Base-by-base conservation (phyloP, 805 yeast genomes). In the Cyberlindnera xylosilytica region DNA sequence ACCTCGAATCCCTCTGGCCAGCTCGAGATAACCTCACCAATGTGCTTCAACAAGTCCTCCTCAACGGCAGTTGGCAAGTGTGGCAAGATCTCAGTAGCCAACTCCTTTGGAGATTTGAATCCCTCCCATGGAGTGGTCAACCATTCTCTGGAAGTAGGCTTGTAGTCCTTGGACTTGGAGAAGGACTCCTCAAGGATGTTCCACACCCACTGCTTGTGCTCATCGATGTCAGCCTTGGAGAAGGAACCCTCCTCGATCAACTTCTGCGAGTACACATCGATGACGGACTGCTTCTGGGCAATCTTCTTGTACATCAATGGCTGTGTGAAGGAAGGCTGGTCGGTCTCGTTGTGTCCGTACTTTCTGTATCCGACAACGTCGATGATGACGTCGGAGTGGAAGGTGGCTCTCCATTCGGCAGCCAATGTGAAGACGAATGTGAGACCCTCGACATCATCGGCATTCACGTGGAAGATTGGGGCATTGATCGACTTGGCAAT, bases 181-280 rank as follows among this genome's bases (percentile, higher is more conserved):
- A 90, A 93, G 11, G 95, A 83, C 58, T 87, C 93, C 71, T 93
- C 98, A 57, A 93, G 81, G 48, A 82, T 72, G 60, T 79, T 78
- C 99, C 99, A 93, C 48, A 93, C 97, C 97, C 98, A 90, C 68
- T 86, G 80, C 73, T 87, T 90, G 74, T 91, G 98, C 73, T 93
- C 98, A 45, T 83, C 87, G 56, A 93, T 80, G 66, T 93, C 99
- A 56, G 83, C 87, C 61, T 78, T 69, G 41, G 96, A 79, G 78
- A 93, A 93, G 34, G 96, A 74, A 46, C 91, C 95, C 69, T 95
- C 99, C 20, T 74, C 70, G 47, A 89, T 62, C 60, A 93, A 79
- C 70, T 88, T 76, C 46, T 81, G 79, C 52, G 83, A 76, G 74
- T 93, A 93, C 63, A 81, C 77, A 58, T 90, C 96, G 57, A 93